Conservation (phyloP, 2,329 filamentous ascomycete genomes). For the Periconia sp. region DNA sequence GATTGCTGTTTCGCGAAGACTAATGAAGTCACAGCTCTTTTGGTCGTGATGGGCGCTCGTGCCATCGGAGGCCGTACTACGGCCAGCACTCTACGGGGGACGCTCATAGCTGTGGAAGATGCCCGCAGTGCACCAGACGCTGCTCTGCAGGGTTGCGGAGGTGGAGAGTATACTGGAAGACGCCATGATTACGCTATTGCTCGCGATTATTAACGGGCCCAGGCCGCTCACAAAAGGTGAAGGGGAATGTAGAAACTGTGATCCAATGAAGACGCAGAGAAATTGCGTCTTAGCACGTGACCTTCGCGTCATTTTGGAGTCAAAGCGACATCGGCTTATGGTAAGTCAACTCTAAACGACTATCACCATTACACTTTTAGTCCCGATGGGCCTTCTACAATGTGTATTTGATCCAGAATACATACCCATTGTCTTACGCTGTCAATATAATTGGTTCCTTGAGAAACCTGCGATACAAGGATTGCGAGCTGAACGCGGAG, state of each 20-base stretch:
- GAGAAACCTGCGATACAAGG: too few relatives aligned
- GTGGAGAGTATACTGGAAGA: slow-evolving; percentile 1
- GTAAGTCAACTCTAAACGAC: too few relatives aligned
- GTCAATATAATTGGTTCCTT: too few relatives aligned
- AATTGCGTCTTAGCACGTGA: slow-evolving; percentile 25
- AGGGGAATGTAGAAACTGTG: slow-evolving; percentile 12
- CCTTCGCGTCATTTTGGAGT: neutral
- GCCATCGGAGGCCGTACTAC: slow-evolving; percentile 23
- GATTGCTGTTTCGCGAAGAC: slow-evolving; percentile 26
- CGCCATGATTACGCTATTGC: slow-evolving; percentile 23
- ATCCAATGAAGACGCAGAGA: slow-evolving; percentile 32
- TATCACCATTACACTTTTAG: too few relatives aligned
- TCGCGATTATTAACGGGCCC: slow-evolving; percentile 7
- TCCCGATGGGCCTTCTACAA: too few relatives aligned
- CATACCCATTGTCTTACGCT: too few relatives aligned
- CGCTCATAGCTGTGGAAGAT: slow-evolving; percentile 30
- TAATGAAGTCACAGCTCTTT: slow-evolving; percentile 10
- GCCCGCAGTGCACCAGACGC: neutral
- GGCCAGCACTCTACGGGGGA: slow-evolving; percentile 34
- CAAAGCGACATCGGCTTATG: too few relatives aligned
- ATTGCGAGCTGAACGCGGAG: too few relatives aligned
- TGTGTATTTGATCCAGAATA: too few relatives aligned
- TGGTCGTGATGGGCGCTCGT: slow-evolving; percentile 14
- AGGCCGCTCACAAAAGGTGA: slow-evolving; percentile 17
- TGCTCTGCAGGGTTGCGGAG: slow-evolving; percentile 1